These are phyloP conservation scores for Schizophyllum amplum DNA, from an alignment of 1,284 basidiomycete species.

Conservation along the genomic window DNA sequence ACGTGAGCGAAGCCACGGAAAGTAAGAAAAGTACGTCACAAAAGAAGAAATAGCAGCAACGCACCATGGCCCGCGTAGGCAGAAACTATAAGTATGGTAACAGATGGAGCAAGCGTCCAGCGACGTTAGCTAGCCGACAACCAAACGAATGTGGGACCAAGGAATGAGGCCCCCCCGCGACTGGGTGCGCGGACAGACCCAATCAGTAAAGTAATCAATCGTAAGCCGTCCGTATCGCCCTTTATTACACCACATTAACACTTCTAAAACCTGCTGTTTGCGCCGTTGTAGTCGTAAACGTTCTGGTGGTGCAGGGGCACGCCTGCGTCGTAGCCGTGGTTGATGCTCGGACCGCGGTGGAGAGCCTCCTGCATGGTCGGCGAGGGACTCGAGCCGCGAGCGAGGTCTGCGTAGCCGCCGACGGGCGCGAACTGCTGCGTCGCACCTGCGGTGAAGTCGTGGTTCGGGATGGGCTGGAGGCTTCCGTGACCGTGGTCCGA, in stretches of 20 bases:
- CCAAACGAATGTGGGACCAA: slow-evolving; percentile 17
- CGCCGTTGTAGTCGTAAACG: slow-evolving; percentile 17
- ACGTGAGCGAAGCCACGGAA: too few relatives aligned
- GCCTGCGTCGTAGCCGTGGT: slow-evolving; percentile 36
- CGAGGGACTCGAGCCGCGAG: slow-evolving; percentile 55
- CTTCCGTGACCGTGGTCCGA: slow-evolving; percentile 32
- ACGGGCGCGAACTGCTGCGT: slow-evolving; percentile 44
- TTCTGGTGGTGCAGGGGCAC: slow-evolving; percentile 55
- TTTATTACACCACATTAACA: not conserved
- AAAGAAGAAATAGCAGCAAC: too few relatives aligned
- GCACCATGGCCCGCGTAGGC: too few relatives aligned
- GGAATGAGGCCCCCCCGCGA: slow-evolving; percentile 7
- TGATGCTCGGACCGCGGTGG: slow-evolving; percentile 36
- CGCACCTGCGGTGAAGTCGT: slow-evolving; percentile 76
- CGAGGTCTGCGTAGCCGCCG: slow-evolving; percentile 73
- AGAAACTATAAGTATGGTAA: not conserved
- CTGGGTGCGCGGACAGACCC: slow-evolving; percentile 13
- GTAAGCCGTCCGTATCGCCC: slow-evolving; percentile 1
- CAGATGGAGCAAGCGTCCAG: slow-evolving; percentile 17
- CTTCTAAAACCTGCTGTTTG: slow-evolving; percentile 16
- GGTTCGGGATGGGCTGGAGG: slow-evolving; percentile 37
- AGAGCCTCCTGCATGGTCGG: slow-evolving; percentile 54
- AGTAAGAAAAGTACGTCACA: too few relatives aligned
- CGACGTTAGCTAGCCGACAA: slow-evolving; percentile 16
- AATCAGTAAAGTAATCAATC: slow-evolving; percentile 13